phyloP scores from a whole-genome alignment of 1,284 basidiomycete genomes.

The Trichosporon sp. region DNA sequence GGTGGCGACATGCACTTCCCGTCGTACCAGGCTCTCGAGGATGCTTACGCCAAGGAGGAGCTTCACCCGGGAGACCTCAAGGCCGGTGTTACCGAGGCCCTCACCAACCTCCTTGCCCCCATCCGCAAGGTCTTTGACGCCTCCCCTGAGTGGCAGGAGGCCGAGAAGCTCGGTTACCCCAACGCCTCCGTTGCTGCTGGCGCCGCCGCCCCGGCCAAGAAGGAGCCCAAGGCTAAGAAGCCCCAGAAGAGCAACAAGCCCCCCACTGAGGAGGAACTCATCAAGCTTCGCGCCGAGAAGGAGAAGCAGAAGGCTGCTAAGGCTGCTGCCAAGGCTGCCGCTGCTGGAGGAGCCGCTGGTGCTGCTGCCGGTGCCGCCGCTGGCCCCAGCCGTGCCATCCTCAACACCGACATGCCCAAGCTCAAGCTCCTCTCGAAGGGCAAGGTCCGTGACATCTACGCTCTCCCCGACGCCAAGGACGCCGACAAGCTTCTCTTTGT shows the following conservation, averaged over 20 bases:
- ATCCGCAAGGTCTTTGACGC: slow-evolving; percentile 75
- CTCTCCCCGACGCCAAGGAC: slow-evolving; percentile 63
- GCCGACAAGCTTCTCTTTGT: slow-evolving; percentile 78
- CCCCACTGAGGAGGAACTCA: slow-evolving; percentile 54
- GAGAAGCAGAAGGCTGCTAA: slow-evolving; percentile 53
- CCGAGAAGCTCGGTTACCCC: slow-evolving; percentile 82
- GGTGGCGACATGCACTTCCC: slow-evolving; percentile 82
- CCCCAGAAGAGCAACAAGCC: slow-evolving; percentile 39
- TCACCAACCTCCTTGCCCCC: slow-evolving; percentile 77
- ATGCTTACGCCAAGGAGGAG: slow-evolving; percentile 74
- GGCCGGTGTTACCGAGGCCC: slow-evolving; percentile 72
- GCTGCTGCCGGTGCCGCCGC: slow-evolving; percentile 22
- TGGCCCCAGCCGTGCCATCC: slow-evolving; percentile 31
- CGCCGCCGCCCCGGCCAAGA: slow-evolving; percentile 36
- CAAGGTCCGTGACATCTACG: slow-evolving; percentile 92
- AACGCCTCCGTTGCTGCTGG: slow-evolving; percentile 59
- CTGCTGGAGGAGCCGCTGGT: slow-evolving; percentile 31
- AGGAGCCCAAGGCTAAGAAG: slow-evolving; percentile 31
- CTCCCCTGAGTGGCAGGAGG: slow-evolving; percentile 77
- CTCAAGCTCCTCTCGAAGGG: slow-evolving; percentile 73
- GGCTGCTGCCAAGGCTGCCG: slow-evolving; percentile 44
- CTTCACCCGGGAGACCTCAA: slow-evolving; percentile 93
- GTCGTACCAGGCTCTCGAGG: slow-evolving; percentile 68
- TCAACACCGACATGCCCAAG: slow-evolving; percentile 57
- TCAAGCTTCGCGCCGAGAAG: slow-evolving; percentile 47